Base-by-base conservation (phyloP, 768 basidiomycete genomes). In the Termitomyces sp. region DNA sequence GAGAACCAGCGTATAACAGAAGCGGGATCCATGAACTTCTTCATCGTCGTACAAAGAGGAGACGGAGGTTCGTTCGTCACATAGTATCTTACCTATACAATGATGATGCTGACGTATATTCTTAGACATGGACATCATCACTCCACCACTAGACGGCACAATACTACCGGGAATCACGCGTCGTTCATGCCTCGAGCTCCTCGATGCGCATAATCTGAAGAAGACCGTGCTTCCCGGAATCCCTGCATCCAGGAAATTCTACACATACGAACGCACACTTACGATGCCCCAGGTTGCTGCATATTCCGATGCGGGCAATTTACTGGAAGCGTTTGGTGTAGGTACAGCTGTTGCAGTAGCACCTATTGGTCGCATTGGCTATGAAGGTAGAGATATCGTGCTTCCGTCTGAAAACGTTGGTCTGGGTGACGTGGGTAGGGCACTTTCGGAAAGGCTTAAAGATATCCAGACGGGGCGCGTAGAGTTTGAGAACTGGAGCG, bases 81-180 rank as follows among this genome's bases (percentile, higher is more conserved):
- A 0, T 3, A 39, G 16, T 16, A 10, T 2, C 17, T 37, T 16
- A 10, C 3, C 17, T 37, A 14, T 28, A 7, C 6, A 27, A 37
- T 27, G 9, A n/a, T 48, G 21, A 45, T 41, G 32, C 21, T 32
- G 27, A 19, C 35, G 45, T 28, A 14, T 40, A 23, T 21, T 17
- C 35, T 3, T 63, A 88, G 88, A 79, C 28, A 61, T 86, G 56
- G 90, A 94, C 59, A 73, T 95, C 54, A 70, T 91, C 55, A 97
- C 94, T 0, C 90, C 94, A 0, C 83, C 89, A 8, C 72, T 95
- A 59, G 91, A 89, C 64, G 92, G 94, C 32, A 88, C 89, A 23
- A 91, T 96, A 62, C 81, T 96, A 2, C 91, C 93, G 3, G 92
- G 94, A n/a, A 81, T 97, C n/a, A 95, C 92, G 0, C 84, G 94